phyloP scores from a whole-genome alignment of 2,329 filamentous ascomycete genomes.

The Zymoseptoria pseudotritici region DNA sequence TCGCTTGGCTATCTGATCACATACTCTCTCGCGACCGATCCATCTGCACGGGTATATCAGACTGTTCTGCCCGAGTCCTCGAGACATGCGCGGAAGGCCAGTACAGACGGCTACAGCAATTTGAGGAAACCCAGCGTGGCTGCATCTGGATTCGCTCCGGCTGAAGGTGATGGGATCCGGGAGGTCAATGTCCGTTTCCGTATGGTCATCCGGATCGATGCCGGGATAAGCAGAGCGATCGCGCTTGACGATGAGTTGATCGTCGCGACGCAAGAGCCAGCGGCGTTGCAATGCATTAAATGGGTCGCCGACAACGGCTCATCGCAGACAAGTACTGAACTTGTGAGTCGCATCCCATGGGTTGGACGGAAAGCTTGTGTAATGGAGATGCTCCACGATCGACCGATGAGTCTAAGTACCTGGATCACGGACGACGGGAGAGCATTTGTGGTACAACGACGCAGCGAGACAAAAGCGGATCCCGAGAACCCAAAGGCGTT shows the following conservation, averaged over 20 bases:
- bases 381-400: constrained; percentile 81
- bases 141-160: constrained; percentile 51
- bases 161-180: constrained; percentile 72
- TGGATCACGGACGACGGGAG: constrained; percentile 87
- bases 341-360: constrained; percentile 81
- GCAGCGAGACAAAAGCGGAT: constrained; percentile 29
- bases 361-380: constrained; percentile 70
- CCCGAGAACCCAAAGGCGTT: constrained; percentile 52
- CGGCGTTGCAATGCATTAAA: constrained; percentile 91
- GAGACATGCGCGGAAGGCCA: constrained; percentile 45
- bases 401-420: constrained; percentile 90
- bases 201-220: constrained; percentile 97
- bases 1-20: constrained; percentile 82
- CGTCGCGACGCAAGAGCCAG: constrained; percentile 83
- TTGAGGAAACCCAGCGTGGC: constrained; percentile 16
- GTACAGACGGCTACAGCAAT: constrained; percentile 30
- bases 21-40: constrained; percentile 82
- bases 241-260: constrained; percentile 89
- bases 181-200: constrained; percentile 89
- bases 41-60: constrained; percentile 75
- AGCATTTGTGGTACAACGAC: constrained; percentile 82
- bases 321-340: constrained; percentile 81
- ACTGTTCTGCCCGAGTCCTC: constrained; percentile 60
- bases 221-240: constrained; percentile 79
- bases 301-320: constrained; percentile 81